phyloP scores from a whole-genome alignment of 1,139 yeast genomes.

The Casaregolazyma lundiana region DNA sequence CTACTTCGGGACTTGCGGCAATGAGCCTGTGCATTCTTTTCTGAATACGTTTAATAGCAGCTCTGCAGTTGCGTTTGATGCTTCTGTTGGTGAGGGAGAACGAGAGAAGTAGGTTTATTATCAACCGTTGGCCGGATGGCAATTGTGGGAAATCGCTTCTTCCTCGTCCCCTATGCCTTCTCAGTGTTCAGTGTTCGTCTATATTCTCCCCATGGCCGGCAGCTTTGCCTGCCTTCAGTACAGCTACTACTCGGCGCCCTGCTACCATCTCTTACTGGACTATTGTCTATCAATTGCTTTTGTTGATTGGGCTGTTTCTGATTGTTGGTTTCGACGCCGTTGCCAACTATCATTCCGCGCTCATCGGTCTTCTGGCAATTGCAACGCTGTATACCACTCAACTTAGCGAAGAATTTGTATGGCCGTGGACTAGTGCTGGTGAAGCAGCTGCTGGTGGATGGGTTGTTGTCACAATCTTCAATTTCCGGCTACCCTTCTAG shows the following conservation, averaged over 20 bases:
- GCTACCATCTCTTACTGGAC: slow-evolving; percentile 92
- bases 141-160: slow-evolving; percentile 31
- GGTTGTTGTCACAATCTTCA: slow-evolving; percentile 73
- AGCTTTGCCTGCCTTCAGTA: slow-evolving; percentile 48
- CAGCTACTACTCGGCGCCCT: background rate
- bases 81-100: slow-evolving; percentile 71
- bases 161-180: slow-evolving; percentile 11
- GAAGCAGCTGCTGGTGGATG: slow-evolving; percentile 94
- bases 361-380: slow-evolving; percentile 51
- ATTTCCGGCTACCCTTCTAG: slow-evolving; percentile 64
- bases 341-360: slow-evolving; percentile 64
- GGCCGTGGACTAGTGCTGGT: slow-evolving; percentile 54
- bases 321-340: slow-evolving; percentile 65
- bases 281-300: slow-evolving; percentile 68
- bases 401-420: slow-evolving; percentile 74
- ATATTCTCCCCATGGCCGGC: slow-evolving; percentile 87
- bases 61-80: slow-evolving; percentile 69
- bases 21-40: slow-evolving; percentile 55
- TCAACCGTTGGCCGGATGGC: slow-evolving; percentile 68
- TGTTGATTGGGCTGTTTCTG: slow-evolving; percentile 51
- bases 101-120: slow-evolving; percentile 43
- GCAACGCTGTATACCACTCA: slow-evolving; percentile 83
- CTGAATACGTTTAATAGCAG: slow-evolving; percentile 77
- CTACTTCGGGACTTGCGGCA: too few relatives aligned
- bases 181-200: slow-evolving; percentile 42